These are phyloP conservation scores for Solanum medicagineum DNA, from an alignment of 257 asterid species.

Conservation along the genomic window DNA sequence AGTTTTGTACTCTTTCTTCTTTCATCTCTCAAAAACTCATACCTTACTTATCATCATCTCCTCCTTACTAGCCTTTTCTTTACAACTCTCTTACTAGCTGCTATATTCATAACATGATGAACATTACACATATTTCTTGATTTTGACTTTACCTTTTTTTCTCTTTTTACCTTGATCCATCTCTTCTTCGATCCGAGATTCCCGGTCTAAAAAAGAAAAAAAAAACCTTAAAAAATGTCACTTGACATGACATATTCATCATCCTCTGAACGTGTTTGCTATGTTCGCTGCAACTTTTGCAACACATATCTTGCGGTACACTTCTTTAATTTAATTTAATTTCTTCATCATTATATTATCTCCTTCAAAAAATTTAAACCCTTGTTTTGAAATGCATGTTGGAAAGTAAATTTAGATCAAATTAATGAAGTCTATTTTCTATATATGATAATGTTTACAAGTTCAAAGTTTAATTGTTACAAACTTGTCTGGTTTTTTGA, in stretches of 20 bases:
- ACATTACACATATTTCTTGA: conserved; percentile 3
- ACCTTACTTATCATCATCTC: conserved; percentile 10
- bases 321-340: neutral
- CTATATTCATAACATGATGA: neutral
- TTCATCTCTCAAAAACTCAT: conserved; percentile 6
- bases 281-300: conserved; percentile 91
- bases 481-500: neutral
- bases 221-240: conserved; percentile 27
- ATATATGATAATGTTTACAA: neutral
- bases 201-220: neutral
- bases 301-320: conserved; percentile 86
- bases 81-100: neutral
- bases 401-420: neutral
- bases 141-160: neutral
- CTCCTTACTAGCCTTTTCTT: neutral
- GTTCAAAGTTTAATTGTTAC: neutral
- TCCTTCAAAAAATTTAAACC: neutral
- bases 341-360: neutral
- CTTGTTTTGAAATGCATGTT: neutral
- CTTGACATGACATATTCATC: conserved; percentile 25
- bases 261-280: conserved; percentile 66
- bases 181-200: conserved; percentile 6
- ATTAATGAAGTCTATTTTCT: neutral
- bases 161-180: neutral
- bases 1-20: conserved; percentile 19